Percentiles rank a stretch among this genome's conserved stretches.
Conservation (phyloP, 768 basidiomycete species). For the Mycena vulgaris region DNA sequence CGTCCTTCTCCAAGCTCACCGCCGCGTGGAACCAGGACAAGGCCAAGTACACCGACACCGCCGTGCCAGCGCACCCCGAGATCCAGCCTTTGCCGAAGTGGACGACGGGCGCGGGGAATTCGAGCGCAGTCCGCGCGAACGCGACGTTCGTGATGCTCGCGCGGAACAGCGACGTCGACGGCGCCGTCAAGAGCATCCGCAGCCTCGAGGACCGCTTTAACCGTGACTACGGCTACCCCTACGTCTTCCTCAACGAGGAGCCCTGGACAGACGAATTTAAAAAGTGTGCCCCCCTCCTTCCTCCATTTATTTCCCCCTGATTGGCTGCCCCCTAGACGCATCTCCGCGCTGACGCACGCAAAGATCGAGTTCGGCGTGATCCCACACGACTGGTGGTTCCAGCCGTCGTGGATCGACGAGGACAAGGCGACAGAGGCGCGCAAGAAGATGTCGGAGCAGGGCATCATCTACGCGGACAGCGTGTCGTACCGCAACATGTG, state of each 20-base stretch:
- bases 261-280: slow-evolving; percentile 86
- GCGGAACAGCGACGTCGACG: slow-evolving; percentile 74
- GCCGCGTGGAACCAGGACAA: slow-evolving; percentile 18
- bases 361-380: slow-evolving; percentile 72
- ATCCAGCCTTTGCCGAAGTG: slow-evolving; percentile 36
- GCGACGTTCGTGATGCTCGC: slow-evolving; percentile 70
- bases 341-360: slow-evolving; percentile 47
- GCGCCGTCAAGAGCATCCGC: slow-evolving; percentile 78
- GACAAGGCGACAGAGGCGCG: slow-evolving; percentile 69
- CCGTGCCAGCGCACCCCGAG: slow-evolving; percentile 53
- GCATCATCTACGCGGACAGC: slow-evolving; percentile 60
- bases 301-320: neutral
- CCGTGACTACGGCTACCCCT: slow-evolving; percentile 82
- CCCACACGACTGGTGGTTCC: slow-evolving; percentile 78
- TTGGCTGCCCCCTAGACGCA: slow-evolving; percentile 41
- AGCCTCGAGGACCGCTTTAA: slow-evolving; percentile 91
- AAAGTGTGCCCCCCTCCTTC: slow-evolving; percentile 55
- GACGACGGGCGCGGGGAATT: neutral
- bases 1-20: slow-evolving; percentile 52
- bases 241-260: slow-evolving; percentile 90
- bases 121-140: slow-evolving; percentile 51
- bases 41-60: slow-evolving; percentile 39
- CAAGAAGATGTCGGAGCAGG: slow-evolving; percentile 71
- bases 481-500: slow-evolving; percentile 78
- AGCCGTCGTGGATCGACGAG: slow-evolving; percentile 85